Evolutionary conservation across 345 rosid genomes (phyloP), one percentile per base, ranked within the genome.

Genomic region (Litchi chinensis): DNA sequence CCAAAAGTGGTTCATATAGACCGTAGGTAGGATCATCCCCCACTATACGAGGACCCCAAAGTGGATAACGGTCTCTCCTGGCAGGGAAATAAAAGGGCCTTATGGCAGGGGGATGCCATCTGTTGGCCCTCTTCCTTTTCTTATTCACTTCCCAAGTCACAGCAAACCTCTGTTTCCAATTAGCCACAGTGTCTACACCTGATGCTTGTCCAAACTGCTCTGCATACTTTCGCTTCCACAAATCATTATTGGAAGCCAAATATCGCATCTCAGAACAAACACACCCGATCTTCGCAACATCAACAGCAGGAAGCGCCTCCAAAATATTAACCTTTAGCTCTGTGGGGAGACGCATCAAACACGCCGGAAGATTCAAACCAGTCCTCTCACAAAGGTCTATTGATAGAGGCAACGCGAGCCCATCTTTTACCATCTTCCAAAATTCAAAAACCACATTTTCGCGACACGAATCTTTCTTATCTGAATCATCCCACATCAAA

Each of bases 381-480:
- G 86, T 52, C 79, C 80, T 86, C n/a, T 88, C 85, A 40, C 90
- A 88, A 13, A 93, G 85, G 78, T 83, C 90, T 15, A 90, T 90
- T 77, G 89, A 77, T 84, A 93, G 81, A 19, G 94, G 97, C 57
- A 82, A 86, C 11, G 79, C 91, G 78, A 93, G 83, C 37, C 87
- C 88, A 78, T 95, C 95, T 79, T 93, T 93, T 8, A 91, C 93
- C 73, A 82, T 79, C 81, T 89, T 93, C 98, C 94, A 95, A 44
- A 90, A 90, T 82, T 88, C 76, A 26, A 94, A 91, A 66, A 89
- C 85, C 26, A 85, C 88, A 16, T 71, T 76, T 65, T 85, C 88
- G 0, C 57, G 13, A 65, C 77, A 60, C 0, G 52, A 24, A 13
- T 28, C 76, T 50, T 68, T 8, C 10, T 68, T 48, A 57, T 64